These are phyloP conservation scores for Plasmodium ovale DNA, from an alignment of 169 alveolate species.

Conservation along the genomic window DNA sequence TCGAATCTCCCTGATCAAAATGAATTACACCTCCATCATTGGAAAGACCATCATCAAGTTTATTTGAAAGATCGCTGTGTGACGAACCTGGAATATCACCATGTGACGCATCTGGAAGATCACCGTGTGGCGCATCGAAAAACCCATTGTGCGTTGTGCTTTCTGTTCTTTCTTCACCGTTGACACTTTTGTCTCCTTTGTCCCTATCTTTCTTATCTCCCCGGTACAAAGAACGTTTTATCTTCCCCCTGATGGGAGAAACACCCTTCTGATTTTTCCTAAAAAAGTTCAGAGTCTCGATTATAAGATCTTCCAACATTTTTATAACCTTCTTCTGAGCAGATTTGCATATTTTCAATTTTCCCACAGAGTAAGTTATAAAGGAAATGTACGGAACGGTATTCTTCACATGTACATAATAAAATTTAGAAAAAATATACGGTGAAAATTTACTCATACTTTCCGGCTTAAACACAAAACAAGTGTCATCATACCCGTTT, in stretches of 20 bases:
- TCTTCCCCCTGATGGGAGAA: not conserved
- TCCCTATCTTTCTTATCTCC: not conserved
- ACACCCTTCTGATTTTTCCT: not conserved
- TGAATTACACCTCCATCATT: not conserved
- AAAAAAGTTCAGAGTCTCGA: conserved; percentile 50
- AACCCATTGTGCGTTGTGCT: not conserved
- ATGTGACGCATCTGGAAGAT: not conserved
- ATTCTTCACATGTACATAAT: conserved; percentile 23
- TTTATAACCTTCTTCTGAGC: conserved; percentile 27
- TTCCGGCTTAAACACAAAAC: conserved; percentile 23
- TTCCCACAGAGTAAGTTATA: conserved; percentile 18
- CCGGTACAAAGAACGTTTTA: too few relatives aligned
- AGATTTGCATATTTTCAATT: conserved; percentile 23
- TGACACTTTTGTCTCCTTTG: not conserved
- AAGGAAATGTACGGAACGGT: conserved; percentile 30
- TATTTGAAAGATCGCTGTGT: not conserved
- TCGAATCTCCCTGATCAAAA: not conserved
- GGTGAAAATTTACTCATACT: conserved; percentile 19
- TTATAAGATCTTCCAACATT: conserved; percentile 31
- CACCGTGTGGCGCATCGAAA: not conserved
- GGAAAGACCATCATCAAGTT: not conserved
- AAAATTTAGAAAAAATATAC: conserved; percentile 9
- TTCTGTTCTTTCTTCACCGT: not conserved
- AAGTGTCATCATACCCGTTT: not conserved
- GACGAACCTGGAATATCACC: too few relatives aligned